These are phyloP conservation scores for Bipolaris bicolor DNA, from an alignment of 2,329 filamentous ascomycete genomes.

Conservation along the genomic window DNA sequence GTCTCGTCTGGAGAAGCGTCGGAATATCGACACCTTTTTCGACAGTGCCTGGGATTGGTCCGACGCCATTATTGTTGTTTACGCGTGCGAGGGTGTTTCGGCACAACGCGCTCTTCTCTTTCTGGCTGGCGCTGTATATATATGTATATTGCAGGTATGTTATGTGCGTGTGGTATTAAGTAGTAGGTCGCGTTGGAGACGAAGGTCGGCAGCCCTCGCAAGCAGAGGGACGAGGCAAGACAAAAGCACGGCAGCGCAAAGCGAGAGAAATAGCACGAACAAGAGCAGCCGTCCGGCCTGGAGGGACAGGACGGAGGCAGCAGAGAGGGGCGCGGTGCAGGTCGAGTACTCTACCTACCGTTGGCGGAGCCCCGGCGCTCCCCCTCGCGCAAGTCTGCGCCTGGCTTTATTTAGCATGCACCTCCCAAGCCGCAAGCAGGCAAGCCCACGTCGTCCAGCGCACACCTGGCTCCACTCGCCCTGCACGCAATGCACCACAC, in stretches of 20 bases:
- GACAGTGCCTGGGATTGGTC: slow-evolving; percentile 18
- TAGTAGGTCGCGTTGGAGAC: no score
- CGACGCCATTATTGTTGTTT: slow-evolving; percentile 20
- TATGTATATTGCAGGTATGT: no score
- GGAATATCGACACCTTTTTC: slow-evolving; percentile 28
- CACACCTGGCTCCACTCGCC: slow-evolving; percentile 10
- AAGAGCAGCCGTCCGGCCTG: neutral
- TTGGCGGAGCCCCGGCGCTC: slow-evolving; percentile 14
- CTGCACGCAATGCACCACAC: slow-evolving; percentile 3
- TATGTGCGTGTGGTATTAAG: no score
- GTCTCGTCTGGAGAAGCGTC: slow-evolving; percentile 25
- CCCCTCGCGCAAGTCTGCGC: slow-evolving; percentile 17
- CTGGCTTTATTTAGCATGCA: slow-evolving; percentile 20
- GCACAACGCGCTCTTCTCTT: neutral
- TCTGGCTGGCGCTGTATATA: neutral
- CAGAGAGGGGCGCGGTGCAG: slow-evolving; percentile 6
- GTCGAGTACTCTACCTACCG: neutral
- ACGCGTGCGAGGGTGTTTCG: neutral
- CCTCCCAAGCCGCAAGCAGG: slow-evolving; percentile 8
- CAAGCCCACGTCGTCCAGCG: slow-evolving; percentile 10
- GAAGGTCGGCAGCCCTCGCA: neutral
- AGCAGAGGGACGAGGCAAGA: neutral
- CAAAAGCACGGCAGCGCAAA: neutral
- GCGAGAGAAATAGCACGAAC: slow-evolving; percentile 5
- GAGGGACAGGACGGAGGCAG: slow-evolving; percentile 4